Evolutionary conservation across 2,329 filamentous ascomycete species (phyloP), one percentile per base, ranked within the genome.

Genomic region (Hymenoscyphus repandus): DNA sequence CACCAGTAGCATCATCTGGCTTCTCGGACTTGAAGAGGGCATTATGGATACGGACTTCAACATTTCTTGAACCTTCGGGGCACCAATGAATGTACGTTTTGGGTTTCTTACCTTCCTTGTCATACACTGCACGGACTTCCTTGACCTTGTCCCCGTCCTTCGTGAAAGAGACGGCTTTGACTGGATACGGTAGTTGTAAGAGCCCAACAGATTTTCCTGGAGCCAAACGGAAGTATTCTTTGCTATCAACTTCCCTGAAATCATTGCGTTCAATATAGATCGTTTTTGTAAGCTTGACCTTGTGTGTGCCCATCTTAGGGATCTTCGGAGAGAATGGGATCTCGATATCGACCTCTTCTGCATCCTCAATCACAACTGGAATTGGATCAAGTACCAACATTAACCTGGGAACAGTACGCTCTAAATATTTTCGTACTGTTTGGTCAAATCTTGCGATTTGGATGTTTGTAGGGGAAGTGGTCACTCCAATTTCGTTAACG

Each of bases 61-160:
- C 84, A 58, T 82, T 82, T 12, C 76, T 76, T 0, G 85, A 79
- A 1, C 81, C 84, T 36, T 83, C 80, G 5, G 83, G 82, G 5
- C 96, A 88, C 92, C 92, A 96, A 66, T 96, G 90, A 66, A 96
- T 95, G 65, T 82, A 88, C 1, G 90, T 84, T 72, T 95, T 92
- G 38, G 86, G 82, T 61, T 82, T 80, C 64, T 85, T 83, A 15
- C 77, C 80, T 54, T 88, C 85, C 52, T 86, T 86, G 55, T 88
- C 85, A 49, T 83, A 83, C 17, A 77, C 75, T 12, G 85, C 86
- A 31, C 77, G 75, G 52, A 92, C 79, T 58, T 83, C 78, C 1
- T 74, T 83, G 39, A 92, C 78, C 52, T 77, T 76, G 3, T 78
- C 80, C 1, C 72, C 67, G 45, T 78, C 72, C 57, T 89, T 85